Conservation (phyloP, 352 stramenopile species). For the Halophytophthora batemanensis region DNA sequence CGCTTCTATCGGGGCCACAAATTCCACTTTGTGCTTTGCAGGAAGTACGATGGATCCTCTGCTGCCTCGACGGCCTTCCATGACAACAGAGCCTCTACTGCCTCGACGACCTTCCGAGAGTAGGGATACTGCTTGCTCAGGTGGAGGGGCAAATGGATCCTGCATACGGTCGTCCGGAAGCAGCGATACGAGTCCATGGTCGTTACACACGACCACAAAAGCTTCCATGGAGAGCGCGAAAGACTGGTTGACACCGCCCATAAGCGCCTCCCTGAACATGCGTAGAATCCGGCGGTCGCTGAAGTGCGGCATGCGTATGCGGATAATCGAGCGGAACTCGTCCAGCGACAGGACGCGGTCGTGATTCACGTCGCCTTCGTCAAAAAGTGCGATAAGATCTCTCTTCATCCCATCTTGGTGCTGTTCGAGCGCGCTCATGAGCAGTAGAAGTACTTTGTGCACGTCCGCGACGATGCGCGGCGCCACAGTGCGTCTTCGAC, state of each 20-base stretch:
- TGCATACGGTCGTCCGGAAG: conserved; percentile 55
- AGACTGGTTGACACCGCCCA: conserved; percentile 55
- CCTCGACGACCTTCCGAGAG: neutral
- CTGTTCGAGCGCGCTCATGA: conserved; percentile 60
- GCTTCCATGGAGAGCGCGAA: conserved; percentile 72
- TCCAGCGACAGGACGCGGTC: conserved; percentile 66
- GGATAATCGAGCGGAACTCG: conserved; percentile 68
- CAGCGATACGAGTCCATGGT: conserved; percentile 67
- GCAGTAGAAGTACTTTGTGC: conserved; percentile 51
- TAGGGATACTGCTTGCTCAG: neutral
- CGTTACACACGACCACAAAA: conserved; percentile 66
- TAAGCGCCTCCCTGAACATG: conserved; percentile 76
- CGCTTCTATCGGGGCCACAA: neutral
- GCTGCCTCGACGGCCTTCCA: neutral
- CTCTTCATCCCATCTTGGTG: conserved; percentile 48
- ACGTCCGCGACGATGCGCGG: conserved; percentile 56
- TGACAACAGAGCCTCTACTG: neutral
- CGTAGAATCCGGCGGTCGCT: conserved; percentile 66
- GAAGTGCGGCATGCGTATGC: conserved; percentile 48
- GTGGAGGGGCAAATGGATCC: conserved; percentile 35
- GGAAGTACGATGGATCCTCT: neutral
- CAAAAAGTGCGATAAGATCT: conserved; percentile 52
- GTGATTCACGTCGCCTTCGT: conserved; percentile 70
- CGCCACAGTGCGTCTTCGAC: conserved; percentile 12
- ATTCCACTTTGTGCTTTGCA: neutral